phyloP scores from a whole-genome alignment of 441 rosid genomes.

The Corymbia citriodora region DNA sequence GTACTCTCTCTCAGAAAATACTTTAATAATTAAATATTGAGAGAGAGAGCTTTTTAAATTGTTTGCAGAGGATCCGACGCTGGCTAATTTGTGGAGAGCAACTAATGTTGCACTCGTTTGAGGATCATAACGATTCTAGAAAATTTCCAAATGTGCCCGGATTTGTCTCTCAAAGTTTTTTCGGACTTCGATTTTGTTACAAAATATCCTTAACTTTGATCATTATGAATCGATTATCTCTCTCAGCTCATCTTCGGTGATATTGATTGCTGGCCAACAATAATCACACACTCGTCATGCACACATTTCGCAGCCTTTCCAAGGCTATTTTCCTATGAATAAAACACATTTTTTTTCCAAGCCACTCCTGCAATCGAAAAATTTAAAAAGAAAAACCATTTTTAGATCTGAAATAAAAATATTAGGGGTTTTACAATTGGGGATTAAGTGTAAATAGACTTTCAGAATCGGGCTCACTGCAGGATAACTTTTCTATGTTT shows the following conservation, averaged over 20 bases:
- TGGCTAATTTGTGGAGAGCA: not conserved
- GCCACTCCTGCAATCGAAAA: rapidly evolving
- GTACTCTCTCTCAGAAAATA: not conserved
- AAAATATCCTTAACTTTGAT: not conserved
- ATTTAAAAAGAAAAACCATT: not conserved
- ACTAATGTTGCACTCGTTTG: rapidly evolving
- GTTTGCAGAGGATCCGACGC: not conserved
- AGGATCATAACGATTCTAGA: not conserved
- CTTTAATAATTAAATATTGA: rapidly evolving
- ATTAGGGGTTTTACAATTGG: no score
- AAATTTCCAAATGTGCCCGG: not conserved
- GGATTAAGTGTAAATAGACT: not conserved
- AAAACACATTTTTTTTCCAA: not conserved
- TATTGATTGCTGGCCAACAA: not conserved
- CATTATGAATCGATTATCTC: not conserved
- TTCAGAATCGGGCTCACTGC: not conserved
- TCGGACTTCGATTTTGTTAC: not conserved
- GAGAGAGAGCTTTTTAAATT: no score
- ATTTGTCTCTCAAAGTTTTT: not conserved
- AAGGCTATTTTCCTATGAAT: not conserved
- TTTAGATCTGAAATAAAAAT: not conserved
- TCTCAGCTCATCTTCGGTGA: not conserved
- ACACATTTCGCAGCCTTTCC: not conserved
- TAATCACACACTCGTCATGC: not conserved
- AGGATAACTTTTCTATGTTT: not conserved